Evolutionary conservation across 2,329 filamentous ascomycete species (phyloP).

Genomic region (Leptoxyphium fumago): DNA sequence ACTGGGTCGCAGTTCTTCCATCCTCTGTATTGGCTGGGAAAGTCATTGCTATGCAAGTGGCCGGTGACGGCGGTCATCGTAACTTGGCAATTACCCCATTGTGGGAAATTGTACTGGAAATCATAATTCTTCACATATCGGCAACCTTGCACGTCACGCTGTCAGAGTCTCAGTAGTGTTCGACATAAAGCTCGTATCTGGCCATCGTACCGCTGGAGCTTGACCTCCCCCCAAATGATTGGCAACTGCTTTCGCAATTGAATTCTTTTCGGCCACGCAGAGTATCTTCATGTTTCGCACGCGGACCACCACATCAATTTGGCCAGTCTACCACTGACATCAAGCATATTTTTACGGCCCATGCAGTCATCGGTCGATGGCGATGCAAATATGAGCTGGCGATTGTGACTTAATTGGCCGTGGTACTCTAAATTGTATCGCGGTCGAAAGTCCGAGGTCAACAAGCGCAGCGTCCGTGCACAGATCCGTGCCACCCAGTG

Average conservation of each 20-base stretch:
- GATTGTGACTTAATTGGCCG: no score
- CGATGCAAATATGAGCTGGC: no score
- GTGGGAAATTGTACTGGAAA: conserved; percentile 74
- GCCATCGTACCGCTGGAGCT: conserved; percentile 39
- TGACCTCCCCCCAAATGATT: conserved; percentile 70
- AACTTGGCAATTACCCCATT: conserved; percentile 70
- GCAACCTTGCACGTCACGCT: conserved; percentile 54
- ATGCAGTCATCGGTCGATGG: no score
- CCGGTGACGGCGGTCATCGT: conserved; percentile 90
- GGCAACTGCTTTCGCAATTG: conserved; percentile 88
- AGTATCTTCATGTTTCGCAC: conserved; percentile 37
- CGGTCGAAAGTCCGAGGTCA: no score
- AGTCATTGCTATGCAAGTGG: conserved; percentile 71
- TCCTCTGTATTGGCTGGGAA: conserved; percentile 55
- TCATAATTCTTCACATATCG: conserved; percentile 87
- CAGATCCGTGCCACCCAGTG: no score
- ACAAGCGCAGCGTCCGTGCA: no score
- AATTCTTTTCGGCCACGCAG: conserved; percentile 78
- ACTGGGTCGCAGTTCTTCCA: conserved; percentile 73
- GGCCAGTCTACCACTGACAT: no score
- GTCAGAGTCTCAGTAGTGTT: conserved; percentile 3
- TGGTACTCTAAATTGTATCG: no score
- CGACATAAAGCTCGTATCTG: conserved; percentile 1
- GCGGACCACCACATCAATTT: no score
- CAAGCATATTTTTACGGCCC: no score